Evolutionary conservation across 495 filamentous ascomycete genomes (phyloP).

Genomic region (Penicillium canariense): DNA sequence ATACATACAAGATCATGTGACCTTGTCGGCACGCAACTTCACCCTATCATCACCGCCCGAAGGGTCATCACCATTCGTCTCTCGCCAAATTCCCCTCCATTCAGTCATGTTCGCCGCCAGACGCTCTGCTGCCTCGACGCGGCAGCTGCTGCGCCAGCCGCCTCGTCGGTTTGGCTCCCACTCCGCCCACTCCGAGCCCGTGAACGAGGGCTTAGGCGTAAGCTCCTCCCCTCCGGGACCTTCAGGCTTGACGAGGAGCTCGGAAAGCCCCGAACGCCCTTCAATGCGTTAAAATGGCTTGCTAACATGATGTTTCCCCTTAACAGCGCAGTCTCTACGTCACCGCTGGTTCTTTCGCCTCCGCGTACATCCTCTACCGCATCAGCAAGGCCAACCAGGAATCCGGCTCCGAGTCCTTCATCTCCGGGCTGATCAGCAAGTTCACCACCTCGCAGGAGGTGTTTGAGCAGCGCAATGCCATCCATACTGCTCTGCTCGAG

Average conservation of each 20-base stretch:
- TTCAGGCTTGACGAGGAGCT: conserved; percentile 8
- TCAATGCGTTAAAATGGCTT: conserved; percentile 11
- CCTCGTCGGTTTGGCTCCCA: conserved; percentile 47
- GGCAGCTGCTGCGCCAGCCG: conserved; percentile 46
- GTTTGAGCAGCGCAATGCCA: conserved; percentile 58
- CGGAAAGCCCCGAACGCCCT: conserved; percentile 5
- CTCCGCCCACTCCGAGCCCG: conserved; percentile 49
- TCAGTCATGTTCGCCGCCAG: conserved; percentile 45
- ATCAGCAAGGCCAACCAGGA: conserved; percentile 43
- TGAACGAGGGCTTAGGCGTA: conserved; percentile 65
- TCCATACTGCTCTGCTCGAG: conserved; percentile 64
- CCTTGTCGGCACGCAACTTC: conserved; percentile 24
- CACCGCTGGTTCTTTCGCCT: conserved; percentile 56
- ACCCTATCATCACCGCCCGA: conserved; percentile 27
- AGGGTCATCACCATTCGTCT: conserved; percentile 33
- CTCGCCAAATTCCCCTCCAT: conserved; percentile 32
- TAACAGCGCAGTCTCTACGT: conserved; percentile 65
- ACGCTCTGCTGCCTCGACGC: conserved; percentile 41
- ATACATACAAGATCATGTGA: conserved; percentile 21
- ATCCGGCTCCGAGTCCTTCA: conserved; percentile 47
- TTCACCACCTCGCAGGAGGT: conserved; percentile 48
- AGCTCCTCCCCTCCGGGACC: conserved; percentile 34
- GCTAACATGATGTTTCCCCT: conserved; percentile 17
- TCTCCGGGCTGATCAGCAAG: conserved; percentile 58
- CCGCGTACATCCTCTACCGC: conserved; percentile 56